Evolutionary conservation across 768 basidiomycete species (phyloP), one percentile per base, ranked within the genome.

Genomic region (Gyrodon lividus): DNA sequence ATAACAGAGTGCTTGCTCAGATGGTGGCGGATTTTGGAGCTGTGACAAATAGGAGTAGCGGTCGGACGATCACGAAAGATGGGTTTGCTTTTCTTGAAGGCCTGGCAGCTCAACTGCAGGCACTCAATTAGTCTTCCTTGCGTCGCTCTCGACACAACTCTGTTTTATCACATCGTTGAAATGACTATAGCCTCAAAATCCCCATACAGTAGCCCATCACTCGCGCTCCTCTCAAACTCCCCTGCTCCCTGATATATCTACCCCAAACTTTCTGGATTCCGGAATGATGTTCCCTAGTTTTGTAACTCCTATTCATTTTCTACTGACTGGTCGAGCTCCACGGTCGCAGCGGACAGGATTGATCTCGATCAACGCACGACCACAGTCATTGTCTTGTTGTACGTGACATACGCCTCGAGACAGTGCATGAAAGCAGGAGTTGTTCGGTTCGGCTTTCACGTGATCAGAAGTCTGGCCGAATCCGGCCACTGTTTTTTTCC

Each of bases 11-110:
- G 40, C 76, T 91, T 35, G 87, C 83, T 26, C 63, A 60, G 57
- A 78, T 89, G 77, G 79, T 90, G 6, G 74, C 77, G 7, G 86
- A 88, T 44, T 91, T 91, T 66, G 82, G 82, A 20, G 72, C 75
- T 43, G 79, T 86, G 48, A 88, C 85, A 28, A 82, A 87, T 65
- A 77, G 77, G 63, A 84, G 82, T 59, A 82, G 74, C 33, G 83
- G 86, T 37, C 75, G 85, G 56, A 88, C 83, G 44, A 74, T 91
- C 48, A 89, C 87, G 30, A 91, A 90, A 77, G 85, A 88, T 59
- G 87, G 86, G 33, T 78, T 89, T 59, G 76, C 75, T 9, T 89
- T 89, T 62, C 68, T 89, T 43, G 81, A 84, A 46, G 80, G 80
- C 33, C 62, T 89, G 40, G 77, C 82, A 2, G 75, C 70, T 39